Evolutionary conservation across 257 asterid genomes (phyloP), one percentile per base, ranked within the genome.

Genomic region (Lycium ferocissimum): DNA sequence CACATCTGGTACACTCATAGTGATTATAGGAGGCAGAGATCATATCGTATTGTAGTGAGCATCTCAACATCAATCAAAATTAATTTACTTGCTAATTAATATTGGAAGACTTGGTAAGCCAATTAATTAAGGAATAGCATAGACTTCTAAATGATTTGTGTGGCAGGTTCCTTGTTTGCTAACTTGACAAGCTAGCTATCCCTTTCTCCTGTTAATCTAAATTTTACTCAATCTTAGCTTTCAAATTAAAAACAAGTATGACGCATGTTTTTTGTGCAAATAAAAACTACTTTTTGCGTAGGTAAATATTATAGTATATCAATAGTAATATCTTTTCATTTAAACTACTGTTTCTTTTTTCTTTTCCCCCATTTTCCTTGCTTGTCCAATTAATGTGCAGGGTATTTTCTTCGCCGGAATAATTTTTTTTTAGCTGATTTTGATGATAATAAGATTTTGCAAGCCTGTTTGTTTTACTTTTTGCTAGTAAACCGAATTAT

Each of bases 101-200:
- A 71, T n/a, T n/a, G 17, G 35, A 71, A 43, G 37, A 43, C 79
- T 43, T 43, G 56, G 79, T 71, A 71, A 18, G 40, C 57, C 43
- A 38, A 35, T 69, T 69, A 71, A 71, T 69, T 69, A 71, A 71
- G 49, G 79, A 71, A 43, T 72, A n/a, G 33, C 54, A 18, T 72
- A n/a, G 56, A 72, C 58, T 72, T 72, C 80, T 11, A 72, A 72
- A 45, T 72, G 5, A 45, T 45, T 72, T 10, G 11, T 45, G 45
- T 10, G 45, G 37, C n/a, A n/a, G 18, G 6, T 45, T 45, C 7
- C 40, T 45, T 72, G 38, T 45, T 73, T 73, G 38, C 37, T 72
- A 58, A n/a, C 80, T n/a, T 72, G 2, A 72, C 58, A 45, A 71
- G 57, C 57, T 71, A 61, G 5, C 15, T 20, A 65, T 12, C 72